Evolutionary conservation across 2,329 filamentous ascomycete genomes (phyloP).

Genomic region (Aureobasidium melanogenum): DNA sequence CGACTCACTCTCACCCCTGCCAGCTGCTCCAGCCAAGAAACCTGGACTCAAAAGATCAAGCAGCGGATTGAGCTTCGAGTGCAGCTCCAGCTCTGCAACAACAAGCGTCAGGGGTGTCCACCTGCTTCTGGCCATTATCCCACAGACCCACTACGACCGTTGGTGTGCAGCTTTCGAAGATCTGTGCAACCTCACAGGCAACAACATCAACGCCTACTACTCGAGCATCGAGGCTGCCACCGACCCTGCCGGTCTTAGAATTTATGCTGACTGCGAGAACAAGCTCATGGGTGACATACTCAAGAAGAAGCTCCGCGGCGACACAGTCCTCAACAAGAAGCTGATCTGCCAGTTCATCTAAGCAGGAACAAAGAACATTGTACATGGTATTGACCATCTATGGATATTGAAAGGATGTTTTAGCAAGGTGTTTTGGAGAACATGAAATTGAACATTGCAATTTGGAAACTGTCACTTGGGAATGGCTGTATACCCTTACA

Average conservation of each 20-base stretch:
- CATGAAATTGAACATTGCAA: not conserved
- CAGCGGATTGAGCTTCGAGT: not conserved
- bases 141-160: not conserved
- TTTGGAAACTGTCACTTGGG: not conserved
- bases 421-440: not conserved
- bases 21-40: not conserved
- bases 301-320: not conserved
- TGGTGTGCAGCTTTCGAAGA: not conserved
- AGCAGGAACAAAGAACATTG: not conserved
- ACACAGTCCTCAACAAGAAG: not conserved
- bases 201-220: not conserved
- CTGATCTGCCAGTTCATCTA: not conserved
- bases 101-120: not conserved
- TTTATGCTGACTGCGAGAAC: constrained; percentile 1
- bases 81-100: not conserved
- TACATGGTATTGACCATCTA: not conserved
- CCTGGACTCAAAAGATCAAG: not conserved
- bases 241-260: not conserved
- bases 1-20: not conserved
- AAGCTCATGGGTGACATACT: not conserved
- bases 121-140: not conserved
- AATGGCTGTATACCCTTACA: not conserved
- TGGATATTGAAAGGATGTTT: not conserved
- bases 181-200: not conserved
- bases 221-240: not conserved